A percentile compares a stretch with the other conserved stretches of the same genome.
phyloP scores from a whole-genome alignment of 495 filamentous ascomycete species.

The Aspergillus steynii region DNA sequence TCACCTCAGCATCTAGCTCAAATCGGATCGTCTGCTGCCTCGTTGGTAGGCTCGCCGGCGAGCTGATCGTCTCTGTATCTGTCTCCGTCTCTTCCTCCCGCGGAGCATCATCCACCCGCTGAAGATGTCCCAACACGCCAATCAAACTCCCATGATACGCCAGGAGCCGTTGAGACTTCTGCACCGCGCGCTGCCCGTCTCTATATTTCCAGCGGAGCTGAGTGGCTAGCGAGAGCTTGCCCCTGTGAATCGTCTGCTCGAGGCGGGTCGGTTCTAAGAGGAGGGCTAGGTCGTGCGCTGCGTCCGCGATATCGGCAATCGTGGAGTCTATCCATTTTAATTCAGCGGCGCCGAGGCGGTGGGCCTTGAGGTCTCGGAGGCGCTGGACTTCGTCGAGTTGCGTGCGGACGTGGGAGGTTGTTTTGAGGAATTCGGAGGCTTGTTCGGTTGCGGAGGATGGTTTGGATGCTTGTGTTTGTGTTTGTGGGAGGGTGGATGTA shows the following conservation, averaged over 20 bases:
- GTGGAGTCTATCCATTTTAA: slow-evolving; percentile 23
- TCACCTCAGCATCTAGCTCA: neutral
- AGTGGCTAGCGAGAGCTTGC: slow-evolving; percentile 19
- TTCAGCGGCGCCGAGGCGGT: slow-evolving; percentile 19
- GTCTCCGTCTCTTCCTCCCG: neutral
- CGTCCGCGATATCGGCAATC: slow-evolving; percentile 23
- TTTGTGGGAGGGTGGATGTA: too few relatives aligned
- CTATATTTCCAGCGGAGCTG: slow-evolving; percentile 28
- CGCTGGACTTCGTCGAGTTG: slow-evolving; percentile 26
- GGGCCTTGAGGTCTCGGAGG: slow-evolving; percentile 20
- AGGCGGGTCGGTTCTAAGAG: slow-evolving; percentile 25
- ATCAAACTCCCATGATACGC: slow-evolving; percentile 27
- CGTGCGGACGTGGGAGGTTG: slow-evolving; percentile 19
- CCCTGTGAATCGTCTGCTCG: slow-evolving; percentile 14
- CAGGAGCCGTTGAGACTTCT: slow-evolving; percentile 23
- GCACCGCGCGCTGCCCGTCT: slow-evolving; percentile 22
- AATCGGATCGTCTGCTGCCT: neutral
- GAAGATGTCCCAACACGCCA: slow-evolving; percentile 22
- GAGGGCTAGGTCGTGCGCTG: slow-evolving; percentile 18
- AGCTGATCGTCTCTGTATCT: too few relatives aligned
- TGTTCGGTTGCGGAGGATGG: slow-evolving; percentile 17
- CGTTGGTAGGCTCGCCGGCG: too few relatives aligned
- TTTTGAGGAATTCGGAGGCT: slow-evolving; percentile 26
- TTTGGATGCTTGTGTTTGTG: too few relatives aligned
- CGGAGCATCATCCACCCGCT: slow-evolving; percentile 14